Evolutionary conservation across 129 eudicot species (phyloP).

Genomic region (Artemisia argyi): DNA sequence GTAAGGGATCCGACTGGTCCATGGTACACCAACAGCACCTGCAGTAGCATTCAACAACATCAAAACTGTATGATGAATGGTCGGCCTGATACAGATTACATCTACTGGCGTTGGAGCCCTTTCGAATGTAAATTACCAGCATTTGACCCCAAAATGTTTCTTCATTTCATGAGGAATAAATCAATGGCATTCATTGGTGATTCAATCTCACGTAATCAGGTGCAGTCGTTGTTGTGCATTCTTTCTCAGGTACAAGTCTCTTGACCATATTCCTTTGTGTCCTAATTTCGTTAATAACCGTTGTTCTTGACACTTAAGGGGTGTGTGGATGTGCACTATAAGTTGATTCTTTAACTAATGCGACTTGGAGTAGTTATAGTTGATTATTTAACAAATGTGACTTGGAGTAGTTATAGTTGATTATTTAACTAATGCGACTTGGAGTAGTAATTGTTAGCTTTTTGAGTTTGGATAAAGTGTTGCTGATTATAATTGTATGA

Average conservation of each 20-base stretch:
- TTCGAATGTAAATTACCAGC: constrained; percentile 50
- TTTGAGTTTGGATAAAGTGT: not conserved
- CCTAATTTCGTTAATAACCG: not conserved
- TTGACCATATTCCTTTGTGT: not conserved
- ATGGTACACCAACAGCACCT: constrained; percentile 63
- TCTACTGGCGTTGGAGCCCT: constrained; percentile 87
- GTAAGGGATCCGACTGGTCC: constrained; percentile 59
- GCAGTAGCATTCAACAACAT: constrained; percentile 63
- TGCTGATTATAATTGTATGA: not conserved
- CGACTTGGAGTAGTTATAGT: no score
- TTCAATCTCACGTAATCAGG: constrained; percentile 90
- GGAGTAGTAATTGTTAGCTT: no score
- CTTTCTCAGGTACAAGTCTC: constrained; percentile 60
- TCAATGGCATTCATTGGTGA: constrained; percentile 83
- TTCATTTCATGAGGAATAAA: constrained; percentile 55
- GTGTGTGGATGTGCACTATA: no score
- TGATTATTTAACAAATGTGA: no score
- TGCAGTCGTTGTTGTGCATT: constrained; percentile 82
- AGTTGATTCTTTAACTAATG: no score
- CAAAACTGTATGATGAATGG: constrained; percentile 90
- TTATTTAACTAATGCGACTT: no score
- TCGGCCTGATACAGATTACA: constrained; percentile 66
- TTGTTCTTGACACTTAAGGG: no score
- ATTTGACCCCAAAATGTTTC: constrained; percentile 52
- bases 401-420: no score